Percentiles rank a stretch among this genome's conserved stretches.
Evolutionary conservation across 306 rosid species (phyloP).

Genomic region (Pyrus communis): DNA sequence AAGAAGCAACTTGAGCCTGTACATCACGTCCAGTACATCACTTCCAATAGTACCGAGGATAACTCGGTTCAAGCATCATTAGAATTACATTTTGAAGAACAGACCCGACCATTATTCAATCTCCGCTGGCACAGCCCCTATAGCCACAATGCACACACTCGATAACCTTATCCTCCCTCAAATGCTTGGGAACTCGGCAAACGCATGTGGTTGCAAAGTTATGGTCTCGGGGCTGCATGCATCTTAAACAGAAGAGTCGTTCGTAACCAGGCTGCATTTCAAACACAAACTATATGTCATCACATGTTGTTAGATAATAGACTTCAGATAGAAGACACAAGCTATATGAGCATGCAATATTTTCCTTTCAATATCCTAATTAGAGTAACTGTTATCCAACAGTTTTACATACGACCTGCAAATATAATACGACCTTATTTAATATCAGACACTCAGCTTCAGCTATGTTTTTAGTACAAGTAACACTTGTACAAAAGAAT

Average conservation of each 20-base stretch:
- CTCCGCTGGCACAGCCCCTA: slow-evolving; percentile 91
- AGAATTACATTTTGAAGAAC: background rate
- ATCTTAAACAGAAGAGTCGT: slow-evolving; percentile 73
- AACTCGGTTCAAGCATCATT: background rate
- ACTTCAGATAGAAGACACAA: background rate
- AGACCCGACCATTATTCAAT: slow-evolving; percentile 22
- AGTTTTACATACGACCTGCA: background rate
- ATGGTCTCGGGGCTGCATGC: slow-evolving; percentile 94
- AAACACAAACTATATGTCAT: background rate
- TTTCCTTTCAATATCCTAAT: background rate
- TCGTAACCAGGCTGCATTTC: slow-evolving; percentile 80
- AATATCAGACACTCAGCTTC: too few relatives aligned
- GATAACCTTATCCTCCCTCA: slow-evolving; percentile 80
- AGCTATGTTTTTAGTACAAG: too few relatives aligned
- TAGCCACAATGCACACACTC: slow-evolving; percentile 94
- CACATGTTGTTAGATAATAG: background rate
- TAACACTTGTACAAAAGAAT: background rate
- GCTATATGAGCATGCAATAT: background rate
- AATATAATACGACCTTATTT: background rate
- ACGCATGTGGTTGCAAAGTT: slow-evolving; percentile 86
- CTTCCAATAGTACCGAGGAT: background rate
- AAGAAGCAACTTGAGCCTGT: too few relatives aligned
- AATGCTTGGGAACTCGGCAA: slow-evolving; percentile 83
- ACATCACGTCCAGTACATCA: too few relatives aligned
- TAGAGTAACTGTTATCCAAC: background rate